These are phyloP conservation scores for Limtongozyma cylindracea DNA, from an alignment of 805 yeast species.

Conservation along the genomic window DNA sequence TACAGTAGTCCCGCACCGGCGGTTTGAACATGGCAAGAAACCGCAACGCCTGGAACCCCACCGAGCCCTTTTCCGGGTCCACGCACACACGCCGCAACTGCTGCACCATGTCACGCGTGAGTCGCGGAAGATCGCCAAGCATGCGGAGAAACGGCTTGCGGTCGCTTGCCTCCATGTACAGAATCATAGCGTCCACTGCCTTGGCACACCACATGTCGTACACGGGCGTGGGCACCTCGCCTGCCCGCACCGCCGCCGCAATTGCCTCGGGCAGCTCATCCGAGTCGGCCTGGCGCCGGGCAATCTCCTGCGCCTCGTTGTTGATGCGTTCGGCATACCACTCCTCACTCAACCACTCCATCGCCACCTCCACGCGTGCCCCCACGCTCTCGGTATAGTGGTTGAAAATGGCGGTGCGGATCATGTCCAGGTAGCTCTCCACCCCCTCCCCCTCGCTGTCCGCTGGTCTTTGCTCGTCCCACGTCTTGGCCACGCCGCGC, in stretches of 20 bases:
- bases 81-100: slow-evolving; percentile 50
- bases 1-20: slow-evolving; percentile 37
- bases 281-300: neutral
- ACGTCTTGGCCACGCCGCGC: slow-evolving; percentile 31
- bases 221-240: slow-evolving; percentile 11
- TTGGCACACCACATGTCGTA: slow-evolving; percentile 50
- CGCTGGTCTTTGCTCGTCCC: no score
- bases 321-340: slow-evolving; percentile 38
- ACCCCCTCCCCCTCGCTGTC: slow-evolving; percentile 8
- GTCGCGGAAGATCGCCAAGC: slow-evolving; percentile 66
- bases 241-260: slow-evolving; percentile 1
- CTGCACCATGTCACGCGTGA: slow-evolving; percentile 33
- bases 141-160: slow-evolving; percentile 60
- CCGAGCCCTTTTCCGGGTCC: slow-evolving; percentile 60
- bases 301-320: slow-evolving; percentile 1
- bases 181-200: slow-evolving; percentile 56
- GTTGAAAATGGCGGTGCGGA: slow-evolving; percentile 46
- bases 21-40: slow-evolving; percentile 78
- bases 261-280: slow-evolving; percentile 3
- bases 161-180: slow-evolving; percentile 65
- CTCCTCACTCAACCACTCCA: slow-evolving; percentile 91
- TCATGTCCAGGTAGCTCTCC: slow-evolving; percentile 31
- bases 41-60: slow-evolving; percentile 68
- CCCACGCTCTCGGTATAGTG: slow-evolving; percentile 56
- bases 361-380: slow-evolving; percentile 41